A percentile compares a stretch with the other conserved stretches of the same genome.
Conservation (phyloP, 1,284 basidiomycete genomes). For the Cystobasidium slooffiae region DNA sequence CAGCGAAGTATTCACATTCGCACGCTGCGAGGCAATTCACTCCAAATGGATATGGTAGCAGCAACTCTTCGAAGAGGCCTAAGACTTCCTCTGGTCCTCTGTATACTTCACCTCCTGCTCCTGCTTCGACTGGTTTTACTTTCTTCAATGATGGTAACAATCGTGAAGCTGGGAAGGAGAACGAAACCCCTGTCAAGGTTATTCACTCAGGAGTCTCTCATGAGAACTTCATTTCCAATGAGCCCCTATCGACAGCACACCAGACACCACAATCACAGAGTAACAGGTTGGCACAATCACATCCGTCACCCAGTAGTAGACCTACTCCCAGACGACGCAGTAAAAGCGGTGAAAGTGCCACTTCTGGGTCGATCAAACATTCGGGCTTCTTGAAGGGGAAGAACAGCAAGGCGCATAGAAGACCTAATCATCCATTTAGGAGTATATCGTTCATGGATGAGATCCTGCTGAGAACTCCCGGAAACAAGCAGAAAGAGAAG, state of each 20-base stretch:
- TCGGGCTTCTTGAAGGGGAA: neutral
- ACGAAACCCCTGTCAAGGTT: conserved; percentile 5
- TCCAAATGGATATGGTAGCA: neutral
- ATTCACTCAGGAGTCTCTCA: neutral
- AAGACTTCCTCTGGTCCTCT: conserved; percentile 19
- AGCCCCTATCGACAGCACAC: neutral
- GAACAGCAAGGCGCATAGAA: neutral
- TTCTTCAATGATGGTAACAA: neutral
- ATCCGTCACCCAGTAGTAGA: neutral
- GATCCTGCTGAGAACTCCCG: neutral
- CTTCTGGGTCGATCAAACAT: neutral
- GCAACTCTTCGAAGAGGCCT: neutral
- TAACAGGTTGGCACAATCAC: neutral
- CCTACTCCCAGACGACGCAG: neutral
- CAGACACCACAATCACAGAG: neutral
- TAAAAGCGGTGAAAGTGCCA: neutral
- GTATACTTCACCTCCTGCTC: neutral
- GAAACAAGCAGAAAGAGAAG: neutral
- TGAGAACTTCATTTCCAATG: neutral
- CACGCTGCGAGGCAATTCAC: conserved; percentile 1
- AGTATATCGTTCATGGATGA: conserved; percentile 19
- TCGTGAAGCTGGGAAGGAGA: neutral
- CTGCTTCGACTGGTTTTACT: neutral
- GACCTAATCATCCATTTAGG: neutral
- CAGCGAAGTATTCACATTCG: conserved; percentile 1